Evolutionary conservation across 2,329 filamentous ascomycete species (phyloP).

Genomic region (Phoma sp.): DNA sequence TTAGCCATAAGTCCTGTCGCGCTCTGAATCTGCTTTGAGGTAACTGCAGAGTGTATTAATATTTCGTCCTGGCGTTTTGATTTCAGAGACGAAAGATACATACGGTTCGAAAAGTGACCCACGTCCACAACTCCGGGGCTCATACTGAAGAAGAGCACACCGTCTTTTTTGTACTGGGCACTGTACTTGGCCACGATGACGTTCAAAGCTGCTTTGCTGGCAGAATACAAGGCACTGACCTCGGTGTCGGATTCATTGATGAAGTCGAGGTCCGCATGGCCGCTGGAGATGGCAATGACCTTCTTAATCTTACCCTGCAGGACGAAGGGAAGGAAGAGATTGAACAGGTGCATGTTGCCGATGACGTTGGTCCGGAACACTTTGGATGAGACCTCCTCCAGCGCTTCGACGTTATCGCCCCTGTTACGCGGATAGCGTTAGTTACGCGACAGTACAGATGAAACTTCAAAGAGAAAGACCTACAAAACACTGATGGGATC

Average conservation of each 20-base stretch:
- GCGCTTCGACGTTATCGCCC: slow-evolving; percentile 44
- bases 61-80: neutral
- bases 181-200: slow-evolving; percentile 57
- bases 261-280: slow-evolving; percentile 56
- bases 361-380: slow-evolving; percentile 58
- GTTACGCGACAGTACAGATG: neutral
- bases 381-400: slow-evolving; percentile 36
- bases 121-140: slow-evolving; percentile 60
- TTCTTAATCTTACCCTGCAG: slow-evolving; percentile 61
- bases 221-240: slow-evolving; percentile 51
- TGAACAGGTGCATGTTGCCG: slow-evolving; percentile 61
- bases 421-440: slow-evolving; percentile 15
- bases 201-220: slow-evolving; percentile 62
- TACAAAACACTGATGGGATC: slow-evolving; percentile 51
- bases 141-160: slow-evolving; percentile 60
- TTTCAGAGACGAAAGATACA: too few species aligned
- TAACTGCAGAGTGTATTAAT: slow-evolving; percentile 10
- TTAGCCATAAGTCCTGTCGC: slow-evolving; percentile 39
- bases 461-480: slow-evolving; percentile 18
- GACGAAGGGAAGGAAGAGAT: slow-evolving; percentile 61
- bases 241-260: slow-evolving; percentile 49
- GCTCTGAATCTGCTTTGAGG: slow-evolving; percentile 28
- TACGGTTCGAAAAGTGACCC: slow-evolving; percentile 28
- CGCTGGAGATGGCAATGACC: slow-evolving; percentile 59
- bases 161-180: slow-evolving; percentile 55